Percentiles rank a stretch among this genome's conserved stretches.
These are phyloP conservation scores for Casuarina glauca DNA, from an alignment of 306 rosid species.

Conservation along the genomic window DNA sequence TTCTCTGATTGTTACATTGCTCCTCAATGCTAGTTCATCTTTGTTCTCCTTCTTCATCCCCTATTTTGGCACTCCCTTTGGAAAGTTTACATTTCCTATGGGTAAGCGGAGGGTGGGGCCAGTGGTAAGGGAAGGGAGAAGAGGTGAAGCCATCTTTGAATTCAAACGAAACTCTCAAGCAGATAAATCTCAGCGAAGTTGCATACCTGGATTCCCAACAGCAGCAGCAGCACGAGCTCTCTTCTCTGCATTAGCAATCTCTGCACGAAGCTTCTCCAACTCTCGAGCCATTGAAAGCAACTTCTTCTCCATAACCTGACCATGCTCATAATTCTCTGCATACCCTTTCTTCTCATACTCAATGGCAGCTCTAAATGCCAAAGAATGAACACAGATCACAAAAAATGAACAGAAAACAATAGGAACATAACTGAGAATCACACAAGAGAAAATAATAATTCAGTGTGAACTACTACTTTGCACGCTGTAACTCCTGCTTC, in stretches of 20 bases:
- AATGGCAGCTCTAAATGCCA: slow-evolving; percentile 78
- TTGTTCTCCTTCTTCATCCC: not conserved
- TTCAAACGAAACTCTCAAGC: not conserved
- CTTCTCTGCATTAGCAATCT: slow-evolving; percentile 90
- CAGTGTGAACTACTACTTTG: slow-evolving; percentile 55
- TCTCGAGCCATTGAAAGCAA: slow-evolving; percentile 92
- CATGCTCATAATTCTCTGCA: slow-evolving; percentile 96
- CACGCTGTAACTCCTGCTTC: slow-evolving; percentile 90
- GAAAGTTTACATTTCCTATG: not conserved
- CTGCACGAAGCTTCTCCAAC: slow-evolving; percentile 98
- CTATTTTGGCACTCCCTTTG: not conserved
- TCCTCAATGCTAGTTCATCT: not conserved
- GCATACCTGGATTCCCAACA: slow-evolving; percentile 72
- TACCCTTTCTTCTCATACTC: slow-evolving; percentile 98
- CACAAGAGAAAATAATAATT: not conserved
- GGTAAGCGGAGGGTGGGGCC: not conserved
- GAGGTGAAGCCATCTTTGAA: slow-evolving; percentile 7
- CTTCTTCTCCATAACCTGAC: slow-evolving; percentile 96
- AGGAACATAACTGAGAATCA: slow-evolving; percentile 12
- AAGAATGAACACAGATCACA: slow-evolving; percentile 20
- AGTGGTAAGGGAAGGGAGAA: slow-evolving; percentile 1
- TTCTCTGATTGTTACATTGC: not conserved
- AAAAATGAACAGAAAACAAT: slow-evolving; percentile 1
- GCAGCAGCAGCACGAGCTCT: slow-evolving; percentile 82
- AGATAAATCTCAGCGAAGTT: slow-evolving; percentile 11